phyloP scores from a whole-genome alignment of 2,329 filamentous ascomycete species.

The Colletotrichum truncatum region DNA sequence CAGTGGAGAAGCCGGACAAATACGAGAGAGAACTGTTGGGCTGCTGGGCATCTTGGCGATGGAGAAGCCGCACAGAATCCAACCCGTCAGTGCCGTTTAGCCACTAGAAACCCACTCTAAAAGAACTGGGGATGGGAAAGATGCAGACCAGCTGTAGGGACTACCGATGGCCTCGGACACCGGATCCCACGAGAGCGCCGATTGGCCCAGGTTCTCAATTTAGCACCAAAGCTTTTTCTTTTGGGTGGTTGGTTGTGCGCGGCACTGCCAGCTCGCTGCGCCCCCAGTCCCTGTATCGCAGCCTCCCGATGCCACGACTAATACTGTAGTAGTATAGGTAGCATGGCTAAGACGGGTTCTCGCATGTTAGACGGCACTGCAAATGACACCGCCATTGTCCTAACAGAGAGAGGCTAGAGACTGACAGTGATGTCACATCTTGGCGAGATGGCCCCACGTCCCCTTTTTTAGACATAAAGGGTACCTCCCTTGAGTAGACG shows the following conservation, averaged over 20 bases:
- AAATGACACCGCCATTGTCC: background rate
- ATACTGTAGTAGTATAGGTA: background rate
- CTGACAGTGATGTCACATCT: conserved; percentile 17
- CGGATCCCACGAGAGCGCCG: background rate
- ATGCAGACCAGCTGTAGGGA: background rate
- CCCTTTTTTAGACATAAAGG: conserved; percentile 9
- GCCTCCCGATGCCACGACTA: background rate
- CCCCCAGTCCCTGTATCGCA: background rate
- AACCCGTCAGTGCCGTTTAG: background rate
- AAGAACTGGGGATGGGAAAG: background rate
- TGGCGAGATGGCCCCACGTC: conserved; percentile 4
- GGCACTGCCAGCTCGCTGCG: conserved; percentile 1
- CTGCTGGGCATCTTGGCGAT: conserved; percentile 8
- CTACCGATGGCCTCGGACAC: background rate
- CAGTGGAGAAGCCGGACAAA: conserved; percentile 16
- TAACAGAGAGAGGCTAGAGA: conserved; percentile 5
- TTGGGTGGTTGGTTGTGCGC: background rate
- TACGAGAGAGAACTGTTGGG: conserved; percentile 16
- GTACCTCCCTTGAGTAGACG: background rate
- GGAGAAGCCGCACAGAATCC: background rate
- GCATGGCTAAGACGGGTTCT: background rate
- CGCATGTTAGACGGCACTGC: background rate
- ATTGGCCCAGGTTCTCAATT: conserved; percentile 4
- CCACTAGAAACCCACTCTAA: background rate
- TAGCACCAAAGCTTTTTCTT: background rate